Percentiles rank a stretch among this genome's conserved stretches.
phyloP scores from a whole-genome alignment of 2,329 filamentous ascomycete species.

The Pezizomycotina sp. region DNA sequence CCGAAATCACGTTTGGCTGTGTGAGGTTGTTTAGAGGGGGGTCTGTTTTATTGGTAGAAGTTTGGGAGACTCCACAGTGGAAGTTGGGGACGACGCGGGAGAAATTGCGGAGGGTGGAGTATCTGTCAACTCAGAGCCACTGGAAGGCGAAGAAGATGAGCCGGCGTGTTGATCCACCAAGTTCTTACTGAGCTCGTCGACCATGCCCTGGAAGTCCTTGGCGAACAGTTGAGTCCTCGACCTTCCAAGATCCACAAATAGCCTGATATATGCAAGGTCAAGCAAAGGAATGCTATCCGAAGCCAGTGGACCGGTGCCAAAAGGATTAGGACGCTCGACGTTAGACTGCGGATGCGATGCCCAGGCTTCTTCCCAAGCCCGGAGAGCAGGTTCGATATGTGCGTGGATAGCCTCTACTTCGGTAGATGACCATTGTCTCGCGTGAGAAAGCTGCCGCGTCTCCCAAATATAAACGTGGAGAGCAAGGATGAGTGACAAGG shows the following conservation, averaged over 20 bases:
- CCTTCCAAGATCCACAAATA: constrained; percentile 83
- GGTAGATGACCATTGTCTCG: constrained; percentile 73
- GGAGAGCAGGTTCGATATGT: constrained; percentile 82
- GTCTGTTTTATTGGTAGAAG: constrained; percentile 24
- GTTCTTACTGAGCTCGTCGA: constrained; percentile 65
- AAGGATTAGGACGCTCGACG: constrained; percentile 69
- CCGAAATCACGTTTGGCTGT: constrained; percentile 27
- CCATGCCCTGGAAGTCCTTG: constrained; percentile 81
- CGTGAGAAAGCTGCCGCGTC: constrained; percentile 68
- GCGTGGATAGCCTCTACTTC: constrained; percentile 93
- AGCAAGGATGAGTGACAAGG: constrained; percentile 78
- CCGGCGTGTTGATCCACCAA: constrained; percentile 53
- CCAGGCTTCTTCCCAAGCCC: constrained; percentile 91
- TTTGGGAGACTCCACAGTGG: constrained; percentile 22
- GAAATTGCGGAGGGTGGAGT: constrained; percentile 24
- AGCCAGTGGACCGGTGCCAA: constrained; percentile 62
- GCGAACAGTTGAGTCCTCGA: constrained; percentile 92
- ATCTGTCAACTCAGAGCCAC: constrained; percentile 28
- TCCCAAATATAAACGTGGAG: constrained; percentile 98
- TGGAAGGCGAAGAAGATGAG: constrained; percentile 33
- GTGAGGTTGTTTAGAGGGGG: constrained; percentile 11
- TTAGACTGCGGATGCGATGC: constrained; percentile 70
- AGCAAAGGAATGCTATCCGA: constrained; percentile 81
- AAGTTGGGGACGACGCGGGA: constrained; percentile 24
- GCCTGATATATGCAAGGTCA: constrained; percentile 76